A percentile compares a stretch with the other conserved stretches of the same genome.
Evolutionary conservation across 2,329 filamentous ascomycete species (phyloP).

Genomic region (Fusarium domesticum): DNA sequence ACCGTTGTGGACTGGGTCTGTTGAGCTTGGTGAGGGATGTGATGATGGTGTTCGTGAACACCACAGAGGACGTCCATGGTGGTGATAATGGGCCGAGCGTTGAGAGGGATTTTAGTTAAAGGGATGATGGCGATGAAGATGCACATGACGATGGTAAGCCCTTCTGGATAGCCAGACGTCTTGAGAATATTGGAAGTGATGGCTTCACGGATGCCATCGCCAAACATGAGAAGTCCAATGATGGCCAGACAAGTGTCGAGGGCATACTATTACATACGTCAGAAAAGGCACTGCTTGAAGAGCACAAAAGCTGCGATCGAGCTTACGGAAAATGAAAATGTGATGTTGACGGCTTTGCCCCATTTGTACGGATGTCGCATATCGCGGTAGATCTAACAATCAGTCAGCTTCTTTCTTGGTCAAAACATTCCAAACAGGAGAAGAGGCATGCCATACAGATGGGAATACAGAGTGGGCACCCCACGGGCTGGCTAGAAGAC

Average conservation of each 20-base stretch:
- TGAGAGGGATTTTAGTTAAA: slow-evolving; percentile 90
- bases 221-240: slow-evolving; percentile 90
- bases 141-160: slow-evolving; percentile 74
- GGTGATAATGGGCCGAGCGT: slow-evolving; percentile 81
- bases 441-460: slow-evolving; percentile 51
- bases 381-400: slow-evolving; percentile 54
- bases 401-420: slow-evolving; percentile 6
- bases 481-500: slow-evolving; percentile 78
- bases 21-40: slow-evolving; percentile 30
- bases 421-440: background rate
- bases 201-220: slow-evolving; percentile 80
- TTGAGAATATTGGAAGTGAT: slow-evolving; percentile 86
- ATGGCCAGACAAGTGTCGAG: slow-evolving; percentile 81
- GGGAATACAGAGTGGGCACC: slow-evolving; percentile 71
- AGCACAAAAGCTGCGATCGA: background rate
- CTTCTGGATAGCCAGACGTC: slow-evolving; percentile 68
- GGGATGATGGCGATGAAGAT: slow-evolving; percentile 90
- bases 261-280: slow-evolving; percentile 53
- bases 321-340: slow-evolving; percentile 79
- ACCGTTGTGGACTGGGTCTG: slow-evolving; percentile 38
- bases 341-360: slow-evolving; percentile 67
- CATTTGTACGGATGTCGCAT: slow-evolving; percentile 80
- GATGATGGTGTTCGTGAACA: slow-evolving; percentile 52
- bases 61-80: slow-evolving; percentile 80
- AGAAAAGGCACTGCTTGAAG: slow-evolving; percentile 1